A percentile compares a stretch with the other conserved stretches of the same genome.
Conservation (phyloP, 306 rosid genomes). For the Hippophae gyantsensis region DNA sequence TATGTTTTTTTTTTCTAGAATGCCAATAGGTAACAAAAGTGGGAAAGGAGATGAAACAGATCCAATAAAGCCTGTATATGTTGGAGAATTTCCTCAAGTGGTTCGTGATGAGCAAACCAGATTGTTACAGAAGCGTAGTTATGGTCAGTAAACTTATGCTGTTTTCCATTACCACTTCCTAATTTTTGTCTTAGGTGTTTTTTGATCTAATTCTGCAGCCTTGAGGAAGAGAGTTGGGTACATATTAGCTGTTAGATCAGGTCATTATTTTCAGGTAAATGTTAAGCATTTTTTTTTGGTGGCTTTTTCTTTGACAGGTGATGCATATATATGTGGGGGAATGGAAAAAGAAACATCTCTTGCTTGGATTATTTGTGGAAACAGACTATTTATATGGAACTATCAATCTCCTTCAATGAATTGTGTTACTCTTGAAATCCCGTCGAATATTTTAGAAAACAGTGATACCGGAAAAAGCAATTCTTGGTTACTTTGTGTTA, state of each 20-base stretch:
- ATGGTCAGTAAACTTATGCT: slow-evolving; percentile 36
- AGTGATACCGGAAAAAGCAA: slow-evolving; percentile 33
- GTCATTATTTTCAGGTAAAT: background rate
- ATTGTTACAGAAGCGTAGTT: slow-evolving; percentile 41
- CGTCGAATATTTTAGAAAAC: slow-evolving; percentile 22
- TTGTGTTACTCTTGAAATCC: slow-evolving; percentile 70
- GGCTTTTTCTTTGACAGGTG: slow-evolving; percentile 35
- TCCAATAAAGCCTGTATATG: slow-evolving; percentile 66
- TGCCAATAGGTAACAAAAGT: slow-evolving; percentile 45
- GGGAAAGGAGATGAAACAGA: slow-evolving; percentile 45
- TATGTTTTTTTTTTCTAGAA: slow-evolving; percentile 28
- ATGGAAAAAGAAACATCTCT: slow-evolving; percentile 63
- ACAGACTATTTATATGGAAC: slow-evolving; percentile 66
- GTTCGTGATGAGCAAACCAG: slow-evolving; percentile 64
- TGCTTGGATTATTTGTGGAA: slow-evolving; percentile 76
- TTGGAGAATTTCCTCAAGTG: slow-evolving; percentile 72
- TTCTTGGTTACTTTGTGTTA: slow-evolving; percentile 64
- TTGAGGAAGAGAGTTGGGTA: background rate
- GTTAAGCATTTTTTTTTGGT: background rate
- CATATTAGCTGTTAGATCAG: background rate
- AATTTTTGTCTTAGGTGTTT: no score
- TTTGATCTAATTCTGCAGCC: background rate
- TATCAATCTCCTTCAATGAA: slow-evolving; percentile 51
- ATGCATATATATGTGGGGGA: slow-evolving; percentile 53
- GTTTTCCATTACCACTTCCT: no score